Evolutionary conservation across 2,329 filamentous ascomycete species (phyloP).

Genomic region (Hymenoscyphus fraxineus): DNA sequence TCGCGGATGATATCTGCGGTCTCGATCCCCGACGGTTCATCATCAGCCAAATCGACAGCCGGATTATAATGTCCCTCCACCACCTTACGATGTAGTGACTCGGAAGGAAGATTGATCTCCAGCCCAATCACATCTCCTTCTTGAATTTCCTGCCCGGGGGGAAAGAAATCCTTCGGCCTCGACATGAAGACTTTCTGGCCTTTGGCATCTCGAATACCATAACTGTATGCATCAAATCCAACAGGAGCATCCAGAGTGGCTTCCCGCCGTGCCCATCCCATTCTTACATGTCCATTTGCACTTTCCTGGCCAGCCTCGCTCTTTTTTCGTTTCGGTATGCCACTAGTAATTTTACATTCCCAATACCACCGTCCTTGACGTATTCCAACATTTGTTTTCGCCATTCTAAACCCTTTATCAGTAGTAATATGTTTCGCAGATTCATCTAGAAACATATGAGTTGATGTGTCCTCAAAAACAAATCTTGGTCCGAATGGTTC

Average conservation of each 20-base stretch:
- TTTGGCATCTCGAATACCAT: constrained; percentile 82
- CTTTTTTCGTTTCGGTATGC: constrained; percentile 49
- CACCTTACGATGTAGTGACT: constrained; percentile 82
- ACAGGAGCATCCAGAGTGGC: constrained; percentile 79
- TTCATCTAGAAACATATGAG: constrained; percentile 77
- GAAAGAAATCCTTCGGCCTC: constrained; percentile 85
- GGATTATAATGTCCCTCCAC: constrained; percentile 86
- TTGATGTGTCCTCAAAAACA: constrained; percentile 87
- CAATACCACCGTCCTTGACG: constrained; percentile 90
- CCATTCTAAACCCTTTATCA: constrained; percentile 88
- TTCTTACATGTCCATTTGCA: constrained; percentile 60
- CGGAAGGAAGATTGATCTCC: constrained; percentile 84
- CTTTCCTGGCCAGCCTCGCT: constrained; percentile 22
- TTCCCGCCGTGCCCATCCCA: constrained; percentile 82
- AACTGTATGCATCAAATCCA: constrained; percentile 88
- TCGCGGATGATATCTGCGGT: constrained; percentile 85
- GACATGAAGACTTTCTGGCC: constrained; percentile 94
- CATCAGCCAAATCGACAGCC: constrained; percentile 67
- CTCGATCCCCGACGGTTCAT: constrained; percentile 45
- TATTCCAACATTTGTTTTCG: constrained; percentile 83
- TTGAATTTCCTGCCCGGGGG: constrained; percentile 69
- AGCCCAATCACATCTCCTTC: constrained; percentile 94
- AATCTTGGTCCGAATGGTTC: constrained; percentile 80
- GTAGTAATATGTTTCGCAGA: constrained; percentile 77
- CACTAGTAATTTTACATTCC: constrained; percentile 84